These are phyloP conservation scores for Wickerhamomyces pijperi DNA, from an alignment of 805 yeast species.

Conservation along the genomic window DNA sequence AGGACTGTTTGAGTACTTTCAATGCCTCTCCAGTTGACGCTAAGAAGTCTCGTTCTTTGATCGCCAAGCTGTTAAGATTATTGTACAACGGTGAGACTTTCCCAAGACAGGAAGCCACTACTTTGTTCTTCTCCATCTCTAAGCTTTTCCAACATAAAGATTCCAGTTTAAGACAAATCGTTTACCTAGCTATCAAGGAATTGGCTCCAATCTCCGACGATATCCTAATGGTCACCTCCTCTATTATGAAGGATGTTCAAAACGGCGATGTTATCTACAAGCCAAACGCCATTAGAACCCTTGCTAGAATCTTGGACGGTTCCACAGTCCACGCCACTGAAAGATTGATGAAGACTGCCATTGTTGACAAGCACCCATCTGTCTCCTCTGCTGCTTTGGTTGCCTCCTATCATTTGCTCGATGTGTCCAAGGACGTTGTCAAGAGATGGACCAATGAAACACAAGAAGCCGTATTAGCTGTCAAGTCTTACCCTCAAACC, in stretches of 20 bases:
- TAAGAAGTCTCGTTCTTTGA: conserved; percentile 69
- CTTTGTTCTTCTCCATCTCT: conserved; percentile 85
- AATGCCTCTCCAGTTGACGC: conserved; percentile 86
- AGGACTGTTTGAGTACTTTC: conserved; percentile 87
- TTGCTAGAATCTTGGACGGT: conserved; percentile 81
- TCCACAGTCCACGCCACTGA: conserved; percentile 89
- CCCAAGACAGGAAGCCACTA: conserved; percentile 83
- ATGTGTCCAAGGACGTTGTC: conserved; percentile 84
- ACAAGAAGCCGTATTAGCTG: conserved; percentile 71
- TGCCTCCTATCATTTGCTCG: conserved; percentile 80
- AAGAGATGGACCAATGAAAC: conserved; percentile 92
- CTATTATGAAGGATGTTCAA: conserved; percentile 96
- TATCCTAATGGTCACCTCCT: conserved; percentile 93
- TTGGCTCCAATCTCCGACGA: conserved; percentile 77
- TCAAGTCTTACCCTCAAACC: conserved; percentile 29
- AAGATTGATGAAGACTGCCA: conserved; percentile 81
- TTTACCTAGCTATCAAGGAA: conserved; percentile 89
- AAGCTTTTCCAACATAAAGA: conserved; percentile 91
- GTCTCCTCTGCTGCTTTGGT: conserved; percentile 91
- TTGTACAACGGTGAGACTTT: conserved; percentile 80
- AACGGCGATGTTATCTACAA: conserved; percentile 75
- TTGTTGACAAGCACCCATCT: conserved; percentile 82
- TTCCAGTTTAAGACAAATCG: conserved; percentile 80
- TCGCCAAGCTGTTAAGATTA: conserved; percentile 75
- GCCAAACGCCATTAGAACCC: conserved; percentile 90